Conservation (phyloP, 2,329 filamentous ascomycete genomes). For the Diplodia scrobiculata region DNA sequence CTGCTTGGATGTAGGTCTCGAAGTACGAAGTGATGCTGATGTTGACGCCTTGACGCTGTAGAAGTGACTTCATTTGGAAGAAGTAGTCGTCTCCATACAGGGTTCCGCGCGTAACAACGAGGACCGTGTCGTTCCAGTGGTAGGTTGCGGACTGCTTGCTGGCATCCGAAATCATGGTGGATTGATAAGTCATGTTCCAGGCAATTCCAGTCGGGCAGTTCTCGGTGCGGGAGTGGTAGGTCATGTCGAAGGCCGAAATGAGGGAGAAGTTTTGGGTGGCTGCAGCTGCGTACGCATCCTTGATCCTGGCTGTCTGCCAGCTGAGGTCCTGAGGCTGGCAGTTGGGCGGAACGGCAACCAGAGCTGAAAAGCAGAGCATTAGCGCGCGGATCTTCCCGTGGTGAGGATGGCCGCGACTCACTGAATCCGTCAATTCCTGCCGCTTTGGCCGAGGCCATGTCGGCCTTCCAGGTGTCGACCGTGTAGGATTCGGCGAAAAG, state of each 20-base stretch:
- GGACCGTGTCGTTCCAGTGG: conserved; percentile 44
- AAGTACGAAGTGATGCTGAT: conserved; percentile 43
- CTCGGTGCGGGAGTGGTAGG: conserved; percentile 33
- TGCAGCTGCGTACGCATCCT: conserved; percentile 43
- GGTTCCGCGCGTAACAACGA: conserved; percentile 44
- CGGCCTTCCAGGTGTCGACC: conserved; percentile 27
- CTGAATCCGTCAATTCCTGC: conserved; percentile 30
- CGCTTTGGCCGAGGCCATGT: conserved; percentile 28
- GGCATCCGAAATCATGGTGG: conserved; percentile 37
- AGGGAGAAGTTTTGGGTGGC: conserved; percentile 42
- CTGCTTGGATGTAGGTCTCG: conserved; percentile 39
- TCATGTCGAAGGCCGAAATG: conserved; percentile 47
- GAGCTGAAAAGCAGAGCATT: conserved; percentile 31
- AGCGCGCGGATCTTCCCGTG: neutral
- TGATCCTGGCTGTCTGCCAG: conserved; percentile 43
- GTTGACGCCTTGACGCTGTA: conserved; percentile 32
- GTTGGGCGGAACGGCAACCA: conserved; percentile 45
- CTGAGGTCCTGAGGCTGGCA: conserved; percentile 35
- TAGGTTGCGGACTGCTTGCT: conserved; percentile 34
- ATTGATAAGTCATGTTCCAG: conserved; percentile 46
- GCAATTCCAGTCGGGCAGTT: conserved; percentile 37
- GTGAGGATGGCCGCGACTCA: conserved; percentile 2
- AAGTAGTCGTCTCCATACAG: conserved; percentile 45
- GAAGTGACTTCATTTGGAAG: conserved; percentile 34
- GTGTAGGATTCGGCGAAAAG: conserved; percentile 26